phyloP scores from a whole-genome alignment of 1,284 basidiomycete genomes.

The Xerocomus nothofagi region DNA sequence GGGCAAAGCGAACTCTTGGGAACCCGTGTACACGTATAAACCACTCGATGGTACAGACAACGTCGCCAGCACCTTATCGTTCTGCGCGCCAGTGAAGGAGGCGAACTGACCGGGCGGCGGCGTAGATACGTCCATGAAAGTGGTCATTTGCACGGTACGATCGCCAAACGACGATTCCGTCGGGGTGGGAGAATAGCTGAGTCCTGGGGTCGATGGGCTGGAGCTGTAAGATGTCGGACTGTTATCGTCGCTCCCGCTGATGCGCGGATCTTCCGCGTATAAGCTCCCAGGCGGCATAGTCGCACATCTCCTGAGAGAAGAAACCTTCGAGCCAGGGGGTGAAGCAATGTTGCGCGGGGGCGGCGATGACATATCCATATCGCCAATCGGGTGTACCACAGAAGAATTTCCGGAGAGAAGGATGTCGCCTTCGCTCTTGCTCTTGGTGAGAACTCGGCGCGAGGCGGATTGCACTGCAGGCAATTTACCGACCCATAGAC shows the following conservation, averaged over 20 bases:
- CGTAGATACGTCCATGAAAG: slow-evolving; percentile 44
- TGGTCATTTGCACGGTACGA: slow-evolving; percentile 53
- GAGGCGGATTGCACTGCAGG: slow-evolving; percentile 33
- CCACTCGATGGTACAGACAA: slow-evolving; percentile 15
- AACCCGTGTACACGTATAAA: slow-evolving; percentile 20
- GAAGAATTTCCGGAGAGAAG: slow-evolving; percentile 2
- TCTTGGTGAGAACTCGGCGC: slow-evolving; percentile 30
- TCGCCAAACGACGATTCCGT: slow-evolving; percentile 55
- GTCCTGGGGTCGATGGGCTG: slow-evolving; percentile 50
- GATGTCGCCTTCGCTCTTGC: slow-evolving; percentile 31
- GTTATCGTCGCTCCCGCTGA: slow-evolving; percentile 8
- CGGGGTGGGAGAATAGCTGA: slow-evolving; percentile 56
- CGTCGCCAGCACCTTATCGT: slow-evolving; percentile 30
- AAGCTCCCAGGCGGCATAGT: slow-evolving; percentile 24
- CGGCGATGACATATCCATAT: slow-evolving; percentile 6
- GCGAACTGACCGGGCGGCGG: slow-evolving; percentile 33
- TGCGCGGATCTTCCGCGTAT: slow-evolving; percentile 14
- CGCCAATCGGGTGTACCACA: not conserved
- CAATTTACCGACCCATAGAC: slow-evolving; percentile 78
- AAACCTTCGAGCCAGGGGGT: slow-evolving; percentile 10
- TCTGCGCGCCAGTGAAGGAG: slow-evolving; percentile 31
- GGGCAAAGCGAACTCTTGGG: slow-evolving; percentile 15
- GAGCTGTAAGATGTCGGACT: slow-evolving; percentile 23
- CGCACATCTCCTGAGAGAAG: slow-evolving; percentile 25
- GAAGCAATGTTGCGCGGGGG: slow-evolving; percentile 3